Base-by-base conservation (phyloP, 169 alveolate genomes). In the Plasmodium yoelii region DNA sequence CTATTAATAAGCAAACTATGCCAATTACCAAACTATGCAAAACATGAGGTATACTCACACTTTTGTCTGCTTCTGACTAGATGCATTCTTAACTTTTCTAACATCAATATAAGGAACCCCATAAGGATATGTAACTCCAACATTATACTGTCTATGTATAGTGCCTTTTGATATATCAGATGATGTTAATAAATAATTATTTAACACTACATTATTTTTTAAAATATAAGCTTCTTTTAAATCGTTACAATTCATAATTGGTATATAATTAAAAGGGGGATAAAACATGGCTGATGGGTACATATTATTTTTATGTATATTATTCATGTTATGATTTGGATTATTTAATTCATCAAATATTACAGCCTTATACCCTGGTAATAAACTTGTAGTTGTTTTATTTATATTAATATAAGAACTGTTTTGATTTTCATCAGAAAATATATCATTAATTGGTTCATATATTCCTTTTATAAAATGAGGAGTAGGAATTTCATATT, bases 51-150 rank as follows among this genome's bases (percentile, higher is more conserved):
- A 8, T 12, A n/a, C 9, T 51, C 18, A 13, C 9, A 12, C 6
- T 9, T 13, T 51, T n/a, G 59, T 51, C 59, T 51, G 4, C 2
- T n/a, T n/a, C 5, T n/a, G 7, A 4, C 18, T 12, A 51, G 4
- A n/a, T 51, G 18, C 1, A 59, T 15, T 59, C 34, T 59, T 18
- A 18, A 39, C 18, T 2, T 49, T 69, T 51, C 60, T 60, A 39
- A 74, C 18, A 42, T 77, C 47, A 24, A 77, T 68, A 34, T 47
- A 61, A 44, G 88, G 88, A 34, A 77, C 88, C 5, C 88, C 88
- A 34, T 77, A 77, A 2, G 88, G 88, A 15, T 77, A 77, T 19
- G 88, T 47, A 49, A 77, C 88, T 34, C 49, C 75, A 55, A 61
- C 65, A 15, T 77, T 77, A 46, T 34, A 63, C 72, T 77, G 88